Evolutionary conservation across 1,284 basidiomycete species (phyloP), one percentile per base, ranked within the genome.

Genomic region (Uromyces viciae-fabae): DNA sequence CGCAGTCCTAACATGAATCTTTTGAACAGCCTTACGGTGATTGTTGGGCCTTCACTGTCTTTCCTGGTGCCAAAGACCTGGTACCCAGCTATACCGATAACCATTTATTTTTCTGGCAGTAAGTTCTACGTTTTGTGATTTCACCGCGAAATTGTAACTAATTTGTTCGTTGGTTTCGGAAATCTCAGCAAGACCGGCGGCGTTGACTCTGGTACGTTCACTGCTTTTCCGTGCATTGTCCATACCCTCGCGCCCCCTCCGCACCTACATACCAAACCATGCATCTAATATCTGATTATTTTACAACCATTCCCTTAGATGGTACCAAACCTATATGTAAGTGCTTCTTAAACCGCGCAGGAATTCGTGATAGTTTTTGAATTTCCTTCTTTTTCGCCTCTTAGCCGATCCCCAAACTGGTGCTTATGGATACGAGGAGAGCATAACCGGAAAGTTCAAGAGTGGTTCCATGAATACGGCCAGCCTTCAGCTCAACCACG

Each of bases 81-180:
- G 69, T 52, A 25, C 2, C 54, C 19, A 46, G 9, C 36, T 68
- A n/a, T 28, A 22, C 3, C 3, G 25, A 22, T 14, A 14, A 22
- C n/a, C n/a, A 52, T 9, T 25, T 17, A 17, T 73, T 73, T 56
- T 52, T 56, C 69, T 73, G 69, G 69, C 69, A 73, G 69, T 73
- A 54, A 73, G 69, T 25, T 19, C 28, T 5, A 25, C n/a, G n/a
- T n/a, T n/a, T n/a, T n/a, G n/a, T n/a, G n/a, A n/a, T n/a, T n/a
- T n/a, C n/a, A n/a, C n/a, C n/a, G n/a, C n/a, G n/a, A n/a, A n/a
- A n/a, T n/a, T n/a, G n/a, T n/a, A n/a, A n/a, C n/a, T n/a, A n/a
- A n/a, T n/a, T n/a, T n/a, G n/a, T n/a, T n/a, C n/a, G n/a, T n/a
- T n/a, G n/a, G n/a, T n/a, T n/a, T n/a, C n/a, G n/a, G 14, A n/a